These are phyloP conservation scores for Aegilops tauschii DNA, from an alignment of 176 grass and related monocot species.

Conservation along the genomic window DNA sequence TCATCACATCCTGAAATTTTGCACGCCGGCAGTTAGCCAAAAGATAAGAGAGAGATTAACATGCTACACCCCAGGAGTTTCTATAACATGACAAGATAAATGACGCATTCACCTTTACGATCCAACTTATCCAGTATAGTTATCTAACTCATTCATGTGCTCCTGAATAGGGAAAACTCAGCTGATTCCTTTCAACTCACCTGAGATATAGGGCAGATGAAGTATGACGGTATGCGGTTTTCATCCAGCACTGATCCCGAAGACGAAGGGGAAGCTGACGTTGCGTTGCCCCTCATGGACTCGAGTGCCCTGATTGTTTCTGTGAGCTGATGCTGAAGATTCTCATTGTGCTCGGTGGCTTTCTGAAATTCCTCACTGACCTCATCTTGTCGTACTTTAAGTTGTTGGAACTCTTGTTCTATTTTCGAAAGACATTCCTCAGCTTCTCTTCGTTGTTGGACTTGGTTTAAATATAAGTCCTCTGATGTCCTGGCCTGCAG, in stretches of 20 bases:
- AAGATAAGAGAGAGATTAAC: not conserved
- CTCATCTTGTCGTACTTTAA: slow-evolving; percentile 16
- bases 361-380: slow-evolving; percentile 19
- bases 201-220: slow-evolving; percentile 44
- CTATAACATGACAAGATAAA: not conserved
- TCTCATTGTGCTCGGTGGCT: slow-evolving; percentile 25
- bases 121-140: not conserved
- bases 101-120: not conserved
- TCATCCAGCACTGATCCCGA: slow-evolving; percentile 24
- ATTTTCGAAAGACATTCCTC: slow-evolving; percentile 37
- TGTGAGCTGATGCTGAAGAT: slow-evolving; percentile 33
- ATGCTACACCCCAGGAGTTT: not conserved
- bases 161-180: not conserved
- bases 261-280: slow-evolving; percentile 25
- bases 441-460: not conserved
- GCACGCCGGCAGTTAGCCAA: not conserved
- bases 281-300: slow-evolving; percentile 16
- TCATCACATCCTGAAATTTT: slow-evolving; percentile 42
- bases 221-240: slow-evolving; percentile 22
- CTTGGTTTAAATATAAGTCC: slow-evolving; percentile 13
- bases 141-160: not conserved
- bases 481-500: slow-evolving; percentile 38
- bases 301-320: slow-evolving; percentile 29
- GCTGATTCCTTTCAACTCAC: not conserved
- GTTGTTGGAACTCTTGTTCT: slow-evolving; percentile 23